Conservation (phyloP, 129 eudicot species). For the Escallonia rubra region DNA sequence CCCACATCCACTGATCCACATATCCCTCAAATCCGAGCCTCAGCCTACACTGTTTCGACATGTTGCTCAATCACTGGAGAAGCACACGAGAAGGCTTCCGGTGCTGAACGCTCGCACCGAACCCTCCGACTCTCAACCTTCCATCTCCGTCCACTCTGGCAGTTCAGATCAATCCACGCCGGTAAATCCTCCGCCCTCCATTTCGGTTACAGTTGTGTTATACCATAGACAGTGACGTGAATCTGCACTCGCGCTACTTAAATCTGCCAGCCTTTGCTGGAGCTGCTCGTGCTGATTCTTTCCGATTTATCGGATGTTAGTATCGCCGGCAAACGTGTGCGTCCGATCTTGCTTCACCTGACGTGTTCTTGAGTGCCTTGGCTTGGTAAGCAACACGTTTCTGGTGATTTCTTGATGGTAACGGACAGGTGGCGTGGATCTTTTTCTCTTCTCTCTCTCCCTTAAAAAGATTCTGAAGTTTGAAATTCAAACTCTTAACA, state of each 20-base stretch:
- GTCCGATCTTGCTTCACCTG: neutral
- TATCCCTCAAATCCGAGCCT: slow-evolving; percentile 8
- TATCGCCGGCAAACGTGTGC: neutral
- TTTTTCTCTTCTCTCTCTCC: neutral
- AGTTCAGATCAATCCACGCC: slow-evolving; percentile 1
- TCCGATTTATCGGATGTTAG: neutral
- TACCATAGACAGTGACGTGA: too few relatives aligned
- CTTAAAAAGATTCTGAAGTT: slow-evolving; percentile 6
- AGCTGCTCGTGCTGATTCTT: neutral
- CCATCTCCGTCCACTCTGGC: neutral
- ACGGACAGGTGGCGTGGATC: slow-evolving; percentile 1
- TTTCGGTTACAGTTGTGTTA: neutral
- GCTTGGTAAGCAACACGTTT: neutral
- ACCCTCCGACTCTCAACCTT: neutral
- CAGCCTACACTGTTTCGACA: neutral
- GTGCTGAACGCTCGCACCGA: neutral
- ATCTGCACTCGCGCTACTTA: too few relatives aligned
- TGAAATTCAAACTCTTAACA: neutral
- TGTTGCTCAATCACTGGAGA: neutral
- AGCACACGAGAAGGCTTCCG: neutral
- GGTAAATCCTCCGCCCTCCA: neutral
- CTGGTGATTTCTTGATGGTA: neutral
- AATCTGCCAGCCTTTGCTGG: neutral
- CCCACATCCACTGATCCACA: neutral
- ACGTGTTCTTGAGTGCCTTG: neutral